phyloP scores from a whole-genome alignment of 306 rosid species.

The Boehmeria nivea region DNA sequence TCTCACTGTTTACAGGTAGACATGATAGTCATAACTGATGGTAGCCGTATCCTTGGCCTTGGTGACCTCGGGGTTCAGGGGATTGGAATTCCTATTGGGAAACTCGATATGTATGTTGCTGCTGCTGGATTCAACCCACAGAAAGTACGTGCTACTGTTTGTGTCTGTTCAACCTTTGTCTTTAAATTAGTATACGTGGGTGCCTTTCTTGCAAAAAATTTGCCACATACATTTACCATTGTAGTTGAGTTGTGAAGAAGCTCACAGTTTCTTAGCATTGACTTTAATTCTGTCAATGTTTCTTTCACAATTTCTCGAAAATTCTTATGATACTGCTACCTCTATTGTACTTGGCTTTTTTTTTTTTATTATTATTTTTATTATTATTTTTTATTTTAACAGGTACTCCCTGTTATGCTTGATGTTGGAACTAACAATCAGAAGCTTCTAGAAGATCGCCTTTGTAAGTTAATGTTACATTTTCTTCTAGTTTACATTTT shows the following conservation, averaged over 20 bases:
- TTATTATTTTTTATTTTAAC: slow-evolving; percentile 28
- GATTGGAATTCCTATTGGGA: slow-evolving; percentile 95
- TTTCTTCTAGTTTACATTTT: neutral
- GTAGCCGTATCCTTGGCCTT: slow-evolving; percentile 98
- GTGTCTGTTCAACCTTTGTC: neutral
- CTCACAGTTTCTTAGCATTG: too few relatives aligned
- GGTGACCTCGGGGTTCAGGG: slow-evolving; percentile 99
- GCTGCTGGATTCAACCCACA: slow-evolving; percentile 98
- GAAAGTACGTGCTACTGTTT: slow-evolving; percentile 50
- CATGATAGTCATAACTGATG: slow-evolving; percentile 98
- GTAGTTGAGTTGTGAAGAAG: too few relatives aligned
- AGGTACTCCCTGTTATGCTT: slow-evolving; percentile 97
- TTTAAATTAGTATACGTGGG: too few relatives aligned
- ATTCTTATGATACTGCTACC: too few relatives aligned
- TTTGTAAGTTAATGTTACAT: slow-evolving; percentile 54
- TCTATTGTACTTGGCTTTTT: too few relatives aligned
- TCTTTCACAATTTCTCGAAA: too few relatives aligned
- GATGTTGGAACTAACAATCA: slow-evolving; percentile 97
- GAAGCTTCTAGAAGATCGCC: slow-evolving; percentile 81
- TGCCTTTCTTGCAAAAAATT: too few relatives aligned
- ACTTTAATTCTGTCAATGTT: neutral
- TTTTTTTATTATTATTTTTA: slow-evolving; percentile 18
- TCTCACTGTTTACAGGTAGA: slow-evolving; percentile 67
- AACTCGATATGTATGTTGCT: slow-evolving; percentile 97
- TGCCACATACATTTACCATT: too few relatives aligned